These are phyloP conservation scores for Cochlearia excelsa DNA, from an alignment of 345 rosid species.

Conservation along the genomic window DNA sequence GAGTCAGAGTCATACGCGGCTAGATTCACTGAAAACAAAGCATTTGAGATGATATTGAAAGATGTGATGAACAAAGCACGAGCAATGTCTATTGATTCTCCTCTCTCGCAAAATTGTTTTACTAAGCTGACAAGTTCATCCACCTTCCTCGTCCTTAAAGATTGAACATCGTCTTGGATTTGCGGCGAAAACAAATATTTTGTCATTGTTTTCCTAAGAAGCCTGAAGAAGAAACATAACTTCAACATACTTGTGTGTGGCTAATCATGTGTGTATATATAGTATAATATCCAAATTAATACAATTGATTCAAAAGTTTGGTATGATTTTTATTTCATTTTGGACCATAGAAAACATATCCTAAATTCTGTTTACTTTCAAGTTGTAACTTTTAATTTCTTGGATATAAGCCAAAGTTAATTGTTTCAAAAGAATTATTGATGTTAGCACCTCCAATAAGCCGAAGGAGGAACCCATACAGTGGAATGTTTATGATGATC, in stretches of 20 bases:
- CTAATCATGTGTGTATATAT: no score
- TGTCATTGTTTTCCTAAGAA: neutral
- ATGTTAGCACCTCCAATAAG: slow-evolving; percentile 26
- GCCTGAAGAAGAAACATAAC: neutral
- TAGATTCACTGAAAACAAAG: slow-evolving; percentile 40
- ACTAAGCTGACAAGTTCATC: slow-evolving; percentile 21
- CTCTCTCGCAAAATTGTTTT: slow-evolving; percentile 10
- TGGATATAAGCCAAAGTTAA: no score
- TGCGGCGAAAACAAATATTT: neutral
- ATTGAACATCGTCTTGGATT: neutral
- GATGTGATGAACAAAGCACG: slow-evolving; percentile 35
- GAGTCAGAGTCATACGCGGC: slow-evolving; percentile 23
- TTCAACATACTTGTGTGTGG: neutral
- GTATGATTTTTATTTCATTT: no score
- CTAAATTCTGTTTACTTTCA: no score
- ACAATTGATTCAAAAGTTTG: no score
- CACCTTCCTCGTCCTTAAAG: slow-evolving; percentile 21
- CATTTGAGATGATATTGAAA: slow-evolving; percentile 37
- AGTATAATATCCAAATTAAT: no score
- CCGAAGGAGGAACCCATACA: slow-evolving; percentile 4
- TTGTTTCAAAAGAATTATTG: no score
- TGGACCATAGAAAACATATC: no score
- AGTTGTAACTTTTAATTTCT: no score
- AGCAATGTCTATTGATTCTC: slow-evolving; percentile 36
- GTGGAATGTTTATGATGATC: slow-evolving; percentile 20